phyloP scores from a whole-genome alignment of 2,329 filamentous ascomycete genomes.

The Phyllosticta paracitricarpa region DNA sequence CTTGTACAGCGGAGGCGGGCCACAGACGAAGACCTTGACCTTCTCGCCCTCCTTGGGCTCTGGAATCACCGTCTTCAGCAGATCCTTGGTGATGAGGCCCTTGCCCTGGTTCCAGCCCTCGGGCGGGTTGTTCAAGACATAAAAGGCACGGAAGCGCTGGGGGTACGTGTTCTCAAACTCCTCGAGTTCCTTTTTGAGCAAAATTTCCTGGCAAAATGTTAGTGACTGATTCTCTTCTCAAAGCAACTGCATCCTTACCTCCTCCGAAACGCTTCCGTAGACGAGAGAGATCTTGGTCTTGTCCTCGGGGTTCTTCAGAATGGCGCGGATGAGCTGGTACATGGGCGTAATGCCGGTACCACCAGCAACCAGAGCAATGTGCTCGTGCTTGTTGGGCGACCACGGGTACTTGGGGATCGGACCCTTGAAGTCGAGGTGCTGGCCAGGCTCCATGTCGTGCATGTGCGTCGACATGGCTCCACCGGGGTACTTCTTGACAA shows the following conservation, averaged over 20 bases:
- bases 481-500: conserved; percentile 84
- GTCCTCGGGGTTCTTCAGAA: conserved; percentile 93
- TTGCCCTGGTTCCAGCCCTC: conserved; percentile 66
- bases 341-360: conserved; percentile 96
- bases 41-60: conserved; percentile 77
- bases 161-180: conserved; percentile 92
- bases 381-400: conserved; percentile 83
- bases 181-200: conserved; percentile 76
- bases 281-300: conserved; percentile 96
- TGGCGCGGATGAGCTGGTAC: conserved; percentile 85
- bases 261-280: conserved; percentile 80
- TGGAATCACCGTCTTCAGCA: conserved; percentile 88
- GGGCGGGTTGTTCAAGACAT: conserved; percentile 77
- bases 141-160: conserved; percentile 90
- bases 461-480: conserved; percentile 89
- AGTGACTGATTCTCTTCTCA: not conserved
- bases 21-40: conserved; percentile 95
- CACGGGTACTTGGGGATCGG: conserved; percentile 91
- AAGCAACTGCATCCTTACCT: conserved; percentile 23
- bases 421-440: conserved; percentile 85
- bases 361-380: conserved; percentile 80
- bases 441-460: conserved; percentile 70
- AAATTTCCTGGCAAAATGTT: conserved; percentile 51
- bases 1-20: conserved; percentile 87
- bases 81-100: conserved; percentile 79